phyloP scores from a whole-genome alignment of 1,139 yeast species.

The Zygosaccharomyces sapae region DNA sequence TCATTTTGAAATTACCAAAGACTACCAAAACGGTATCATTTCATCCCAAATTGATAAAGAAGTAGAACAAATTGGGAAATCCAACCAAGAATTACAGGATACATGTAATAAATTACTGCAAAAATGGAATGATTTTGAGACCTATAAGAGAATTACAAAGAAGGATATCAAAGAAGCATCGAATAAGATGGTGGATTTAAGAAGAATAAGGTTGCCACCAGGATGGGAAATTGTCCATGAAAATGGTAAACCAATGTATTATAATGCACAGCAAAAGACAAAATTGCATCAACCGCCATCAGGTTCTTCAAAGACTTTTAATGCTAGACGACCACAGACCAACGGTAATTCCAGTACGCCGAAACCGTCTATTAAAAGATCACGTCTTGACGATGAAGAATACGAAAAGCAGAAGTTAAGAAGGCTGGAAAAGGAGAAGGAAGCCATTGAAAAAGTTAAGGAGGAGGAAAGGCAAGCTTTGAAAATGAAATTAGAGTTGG shows the following conservation, averaged over 20 bases:
- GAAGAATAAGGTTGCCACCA: conserved; percentile 34
- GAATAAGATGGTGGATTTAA: conserved; percentile 24
- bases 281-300: conserved; percentile 32
- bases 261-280: conserved; percentile 31
- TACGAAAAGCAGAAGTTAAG: conserved; percentile 24
- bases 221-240: conserved; percentile 37
- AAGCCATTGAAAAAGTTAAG: conserved; percentile 26
- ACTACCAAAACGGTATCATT: conserved; percentile 79
- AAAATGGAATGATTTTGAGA: conserved; percentile 71
- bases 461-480: conserved; percentile 32
- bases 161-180: conserved; percentile 26
- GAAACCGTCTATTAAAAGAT: conserved; percentile 11
- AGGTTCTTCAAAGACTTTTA: conserved; percentile 22
- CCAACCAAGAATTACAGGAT: conserved; percentile 37
- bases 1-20: conserved; percentile 72
- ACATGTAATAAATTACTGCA: conserved; percentile 48
- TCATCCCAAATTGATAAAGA: conserved; percentile 71
- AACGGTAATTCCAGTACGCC: neutral
- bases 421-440: conserved; percentile 26
- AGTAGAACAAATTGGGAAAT: conserved; percentile 44
- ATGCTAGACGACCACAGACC: conserved; percentile 6
- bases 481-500: conserved; percentile 28
- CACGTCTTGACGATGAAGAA: conserved; percentile 24
- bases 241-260: conserved; percentile 35
- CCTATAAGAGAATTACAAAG: conserved; percentile 68